Evolutionary conservation across 2,329 filamentous ascomycete genomes (phyloP).

Genomic region (Apiospora sp.): DNA sequence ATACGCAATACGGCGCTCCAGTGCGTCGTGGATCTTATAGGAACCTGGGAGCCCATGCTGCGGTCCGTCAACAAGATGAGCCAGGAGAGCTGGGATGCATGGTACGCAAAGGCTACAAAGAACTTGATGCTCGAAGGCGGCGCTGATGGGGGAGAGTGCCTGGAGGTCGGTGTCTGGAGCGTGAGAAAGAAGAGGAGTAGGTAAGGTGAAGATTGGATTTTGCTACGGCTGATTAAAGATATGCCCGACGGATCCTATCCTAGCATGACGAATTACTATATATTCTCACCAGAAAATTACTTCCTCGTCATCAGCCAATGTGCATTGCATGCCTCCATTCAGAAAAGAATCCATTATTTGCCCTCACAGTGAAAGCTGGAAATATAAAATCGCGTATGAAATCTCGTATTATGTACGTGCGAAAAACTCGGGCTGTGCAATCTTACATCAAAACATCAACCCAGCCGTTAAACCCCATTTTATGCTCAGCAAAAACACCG

Average conservation of each 20-base stretch:
- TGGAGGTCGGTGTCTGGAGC: slow-evolving; percentile 28
- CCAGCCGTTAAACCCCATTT: slow-evolving; percentile 17
- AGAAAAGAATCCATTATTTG: background rate
- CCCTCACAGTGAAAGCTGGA: background rate
- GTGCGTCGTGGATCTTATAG: slow-evolving; percentile 47
- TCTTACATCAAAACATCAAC: slow-evolving; percentile 19
- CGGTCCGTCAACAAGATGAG: slow-evolving; percentile 68
- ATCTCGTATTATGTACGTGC: slow-evolving; percentile 15
- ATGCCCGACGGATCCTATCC: slow-evolving; percentile 4
- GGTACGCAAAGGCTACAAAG: slow-evolving; percentile 68
- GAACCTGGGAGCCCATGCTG: slow-evolving; percentile 68
- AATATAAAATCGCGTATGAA: background rate
- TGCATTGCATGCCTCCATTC: background rate
- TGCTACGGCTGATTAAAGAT: background rate
- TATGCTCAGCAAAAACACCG: slow-evolving; percentile 19
- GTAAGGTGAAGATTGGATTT: background rate
- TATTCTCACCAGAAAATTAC: background rate
- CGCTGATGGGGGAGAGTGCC: slow-evolving; percentile 65
- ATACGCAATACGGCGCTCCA: slow-evolving; percentile 37
- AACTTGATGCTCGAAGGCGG: slow-evolving; percentile 66
- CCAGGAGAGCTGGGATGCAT: slow-evolving; percentile 69
- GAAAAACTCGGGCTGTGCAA: slow-evolving; percentile 5
- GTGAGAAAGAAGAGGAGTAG: slow-evolving; percentile 2
- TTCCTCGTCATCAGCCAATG: background rate
- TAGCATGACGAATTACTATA: background rate